Evolutionary conservation across 1,284 basidiomycete genomes (phyloP).

Genomic region (Pyrrhoderma lamaoense): DNA sequence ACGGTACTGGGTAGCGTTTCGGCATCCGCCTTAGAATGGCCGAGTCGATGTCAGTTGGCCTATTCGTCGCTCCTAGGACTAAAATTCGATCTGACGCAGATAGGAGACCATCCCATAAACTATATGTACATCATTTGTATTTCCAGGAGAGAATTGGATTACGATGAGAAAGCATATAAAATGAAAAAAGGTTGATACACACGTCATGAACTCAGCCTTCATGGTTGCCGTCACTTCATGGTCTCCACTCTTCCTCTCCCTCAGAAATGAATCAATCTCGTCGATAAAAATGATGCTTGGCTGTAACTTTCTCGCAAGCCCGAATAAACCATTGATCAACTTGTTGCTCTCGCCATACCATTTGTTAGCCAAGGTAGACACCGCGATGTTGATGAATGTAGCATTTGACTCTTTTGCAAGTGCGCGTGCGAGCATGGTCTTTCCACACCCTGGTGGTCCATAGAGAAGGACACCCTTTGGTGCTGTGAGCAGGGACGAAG

Average conservation of each 20-base stretch:
- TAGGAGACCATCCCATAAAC: conserved; percentile 95
- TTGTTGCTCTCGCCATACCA: conserved; percentile 99
- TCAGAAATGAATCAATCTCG: conserved; percentile 84
- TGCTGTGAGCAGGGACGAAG: conserved; percentile 63
- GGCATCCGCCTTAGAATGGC: conserved; percentile 97
- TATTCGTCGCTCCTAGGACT: conserved; percentile 93
- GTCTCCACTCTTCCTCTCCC: conserved; percentile 82
- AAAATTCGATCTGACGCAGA: conserved; percentile 82
- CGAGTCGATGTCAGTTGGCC: conserved; percentile 92
- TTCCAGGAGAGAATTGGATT: background rate
- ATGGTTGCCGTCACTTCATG: conserved; percentile 99
- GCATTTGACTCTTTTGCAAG: conserved; percentile 95
- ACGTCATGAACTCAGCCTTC: conserved; percentile 99
- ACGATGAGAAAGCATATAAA: background rate
- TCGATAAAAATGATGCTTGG: conserved; percentile 79
- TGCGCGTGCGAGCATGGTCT: conserved; percentile 94
- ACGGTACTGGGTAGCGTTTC: conserved; percentile 87
- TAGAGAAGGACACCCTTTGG: conserved; percentile 82
- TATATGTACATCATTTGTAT: conserved; percentile 27
- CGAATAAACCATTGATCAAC: conserved; percentile 83
- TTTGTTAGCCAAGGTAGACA: conserved; percentile 77
- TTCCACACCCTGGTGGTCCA: conserved; percentile 90
- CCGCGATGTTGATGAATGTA: conserved; percentile 91
- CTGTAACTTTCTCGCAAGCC: conserved; percentile 67
- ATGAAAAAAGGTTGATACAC: conserved; percentile 28